Conservation (phyloP, 1,284 basidiomycete genomes). For the Cryptococcus depauperatus region DNA sequence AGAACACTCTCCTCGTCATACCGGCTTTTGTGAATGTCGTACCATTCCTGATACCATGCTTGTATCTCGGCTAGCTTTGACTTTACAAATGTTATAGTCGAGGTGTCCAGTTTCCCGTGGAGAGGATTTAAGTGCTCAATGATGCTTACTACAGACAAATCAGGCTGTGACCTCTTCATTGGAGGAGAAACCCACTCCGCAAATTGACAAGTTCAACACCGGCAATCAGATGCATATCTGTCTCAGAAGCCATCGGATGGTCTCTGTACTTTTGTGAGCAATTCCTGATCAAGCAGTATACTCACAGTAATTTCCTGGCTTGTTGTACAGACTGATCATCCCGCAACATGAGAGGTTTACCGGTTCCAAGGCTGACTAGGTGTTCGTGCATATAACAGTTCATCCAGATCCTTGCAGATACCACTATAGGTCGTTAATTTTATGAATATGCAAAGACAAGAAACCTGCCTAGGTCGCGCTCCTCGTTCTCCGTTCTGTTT, state of each 20-base stretch:
- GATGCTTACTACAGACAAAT: conserved; percentile 45
- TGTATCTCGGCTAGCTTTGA: conserved; percentile 63
- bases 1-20: conserved; percentile 68
- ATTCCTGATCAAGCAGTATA: neutral
- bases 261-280: conserved; percentile 30
- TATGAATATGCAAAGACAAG: conserved; percentile 7
- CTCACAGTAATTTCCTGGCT: conserved; percentile 63
- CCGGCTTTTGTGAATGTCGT: conserved; percentile 62
- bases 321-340: conserved; percentile 79
- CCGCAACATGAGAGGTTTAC: conserved; percentile 76
- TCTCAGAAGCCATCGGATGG: conserved; percentile 75
- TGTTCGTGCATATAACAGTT: conserved; percentile 59
- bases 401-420: conserved; percentile 86
- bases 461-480: conserved; percentile 66
- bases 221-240: conserved; percentile 77
- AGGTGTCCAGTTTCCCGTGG: conserved; percentile 75
- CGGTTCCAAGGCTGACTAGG: conserved; percentile 75
- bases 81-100: conserved; percentile 74
- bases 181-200: conserved; percentile 20
- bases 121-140: conserved; percentile 78
- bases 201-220: conserved; percentile 84
- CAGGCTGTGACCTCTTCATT: too few relatives aligned
- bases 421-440: conserved; percentile 51
- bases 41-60: conserved; percentile 78
- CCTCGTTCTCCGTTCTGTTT: conserved; percentile 68